Percentiles rank a stretch among this genome's conserved stretches.
Evolutionary conservation across 192 early-diverging fungal species (phyloP).

Genomic region (Umbelopsis sp.): DNA sequence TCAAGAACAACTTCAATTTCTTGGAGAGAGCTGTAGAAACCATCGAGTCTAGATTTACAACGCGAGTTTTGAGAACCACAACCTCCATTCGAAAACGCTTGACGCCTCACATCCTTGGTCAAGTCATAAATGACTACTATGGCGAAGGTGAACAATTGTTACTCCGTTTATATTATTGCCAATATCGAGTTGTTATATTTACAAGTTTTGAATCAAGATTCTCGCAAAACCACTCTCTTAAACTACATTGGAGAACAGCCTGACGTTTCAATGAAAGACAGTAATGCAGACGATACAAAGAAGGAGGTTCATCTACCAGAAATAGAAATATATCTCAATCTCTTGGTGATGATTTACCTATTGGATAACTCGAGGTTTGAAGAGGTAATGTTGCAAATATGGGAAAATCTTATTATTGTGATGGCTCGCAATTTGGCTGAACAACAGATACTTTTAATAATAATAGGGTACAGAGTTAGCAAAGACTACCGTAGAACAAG

Average conservation of each 20-base stretch:
- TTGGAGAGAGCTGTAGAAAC: conserved; percentile 83
- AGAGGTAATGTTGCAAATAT: conserved; percentile 48
- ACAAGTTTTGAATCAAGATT: conserved; percentile 22
- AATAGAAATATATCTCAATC: conserved; percentile 81
- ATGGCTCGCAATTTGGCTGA: too few relatives aligned
- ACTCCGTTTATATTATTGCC: background rate
- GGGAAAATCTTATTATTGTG: too few relatives aligned
- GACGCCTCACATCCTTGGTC: conserved; percentile 60
- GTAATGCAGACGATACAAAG: conserved; percentile 42
- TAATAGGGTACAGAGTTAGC: conserved; percentile 70
- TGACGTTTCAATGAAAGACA: conserved; percentile 46
- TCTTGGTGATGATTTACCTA: conserved; percentile 79
- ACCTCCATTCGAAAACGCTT: conserved; percentile 81
- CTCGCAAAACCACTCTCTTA: conserved; percentile 34
- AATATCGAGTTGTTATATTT: background rate
- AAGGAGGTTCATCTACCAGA: conserved; percentile 59
- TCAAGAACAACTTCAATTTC: conserved; percentile 82
- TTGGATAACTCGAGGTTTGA: conserved; percentile 77
- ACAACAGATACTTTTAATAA: too few relatives aligned
- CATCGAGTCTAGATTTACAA: conserved; percentile 85
- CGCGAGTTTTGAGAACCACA: conserved; percentile 83
- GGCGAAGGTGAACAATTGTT: conserved; percentile 41
- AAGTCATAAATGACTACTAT: conserved; percentile 57
- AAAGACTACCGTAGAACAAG: conserved; percentile 60
- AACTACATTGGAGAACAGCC: conserved; percentile 40